Percentiles rank a stretch among this genome's conserved stretches.
phyloP scores from a whole-genome alignment of 2,329 filamentous ascomycete genomes.

The Alternaria hordeiaustralica region DNA sequence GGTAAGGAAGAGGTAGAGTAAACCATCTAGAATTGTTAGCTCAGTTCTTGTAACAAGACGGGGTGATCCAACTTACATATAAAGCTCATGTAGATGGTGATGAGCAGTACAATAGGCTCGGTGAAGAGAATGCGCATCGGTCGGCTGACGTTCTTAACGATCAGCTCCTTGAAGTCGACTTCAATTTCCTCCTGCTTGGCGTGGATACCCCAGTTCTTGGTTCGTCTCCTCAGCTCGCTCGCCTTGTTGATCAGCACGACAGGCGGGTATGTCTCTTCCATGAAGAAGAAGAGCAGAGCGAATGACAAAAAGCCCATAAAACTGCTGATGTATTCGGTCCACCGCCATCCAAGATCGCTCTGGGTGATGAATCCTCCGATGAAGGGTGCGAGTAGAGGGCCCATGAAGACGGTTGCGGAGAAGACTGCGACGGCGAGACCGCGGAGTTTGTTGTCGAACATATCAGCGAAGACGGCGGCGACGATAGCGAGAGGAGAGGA shows the following conservation, averaged over 20 bases:
- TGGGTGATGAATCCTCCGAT: slow-evolving; percentile 61
- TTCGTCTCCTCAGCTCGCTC: slow-evolving; percentile 60
- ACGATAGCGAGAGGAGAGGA: slow-evolving; percentile 60
- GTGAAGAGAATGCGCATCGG: slow-evolving; percentile 58
- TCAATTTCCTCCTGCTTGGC: slow-evolving; percentile 64
- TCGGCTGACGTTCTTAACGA: slow-evolving; percentile 61
- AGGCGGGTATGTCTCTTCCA: slow-evolving; percentile 65
- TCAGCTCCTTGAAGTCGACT: slow-evolving; percentile 57
- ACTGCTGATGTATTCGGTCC: slow-evolving; percentile 61
- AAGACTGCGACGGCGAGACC: slow-evolving; percentile 58
- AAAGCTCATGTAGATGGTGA: slow-evolving; percentile 56
- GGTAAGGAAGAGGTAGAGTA: slow-evolving; percentile 82
- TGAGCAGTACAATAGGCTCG: slow-evolving; percentile 57
- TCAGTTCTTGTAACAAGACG: not conserved
- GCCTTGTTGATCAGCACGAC: slow-evolving; percentile 65
- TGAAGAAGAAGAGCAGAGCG: slow-evolving; percentile 58
- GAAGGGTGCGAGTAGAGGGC: slow-evolving; percentile 60
- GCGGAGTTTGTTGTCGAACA: slow-evolving; percentile 58
- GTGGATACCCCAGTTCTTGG: slow-evolving; percentile 67
- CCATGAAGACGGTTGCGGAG: slow-evolving; percentile 57
- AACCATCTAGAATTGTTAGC: slow-evolving; percentile 63
- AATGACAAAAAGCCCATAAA: slow-evolving; percentile 64
- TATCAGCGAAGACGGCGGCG: slow-evolving; percentile 63
- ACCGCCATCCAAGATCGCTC: slow-evolving; percentile 60
- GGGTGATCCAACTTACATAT: slow-evolving; percentile 34